phyloP scores from a whole-genome alignment of 2,329 filamentous ascomycete genomes.

The Claviceps citrina region DNA sequence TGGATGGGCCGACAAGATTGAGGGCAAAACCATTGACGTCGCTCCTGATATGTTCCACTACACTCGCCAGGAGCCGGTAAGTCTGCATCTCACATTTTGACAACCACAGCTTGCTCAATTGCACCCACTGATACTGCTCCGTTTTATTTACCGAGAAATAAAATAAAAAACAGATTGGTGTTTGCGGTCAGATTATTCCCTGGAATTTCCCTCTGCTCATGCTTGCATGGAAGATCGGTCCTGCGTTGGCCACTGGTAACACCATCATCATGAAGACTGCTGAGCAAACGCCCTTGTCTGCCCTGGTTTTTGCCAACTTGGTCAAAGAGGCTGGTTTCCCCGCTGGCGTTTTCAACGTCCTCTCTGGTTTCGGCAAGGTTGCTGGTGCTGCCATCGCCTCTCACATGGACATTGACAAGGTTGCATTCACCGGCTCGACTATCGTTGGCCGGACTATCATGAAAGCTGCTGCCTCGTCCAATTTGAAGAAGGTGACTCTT shows the following conservation, averaged over 20 bases:
- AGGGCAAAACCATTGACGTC: slow-evolving; percentile 75
- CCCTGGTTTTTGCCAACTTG: slow-evolving; percentile 46
- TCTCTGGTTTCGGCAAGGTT: slow-evolving; percentile 62
- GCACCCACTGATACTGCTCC: background rate
- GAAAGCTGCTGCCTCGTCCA: slow-evolving; percentile 63
- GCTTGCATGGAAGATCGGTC: slow-evolving; percentile 69
- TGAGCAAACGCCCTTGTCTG: slow-evolving; percentile 61
- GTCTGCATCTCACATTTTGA: slow-evolving; percentile 12
- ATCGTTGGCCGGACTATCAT: slow-evolving; percentile 59
- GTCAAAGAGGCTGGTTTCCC: slow-evolving; percentile 68
- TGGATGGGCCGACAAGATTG: slow-evolving; percentile 84
- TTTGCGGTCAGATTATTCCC: slow-evolving; percentile 77
- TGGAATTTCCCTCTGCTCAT: slow-evolving; percentile 81
- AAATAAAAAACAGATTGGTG: slow-evolving; percentile 37
- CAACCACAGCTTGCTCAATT: background rate
- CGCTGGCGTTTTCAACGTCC: slow-evolving; percentile 60
- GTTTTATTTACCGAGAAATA: slow-evolving; percentile 5
- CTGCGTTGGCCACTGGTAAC: slow-evolving; percentile 59
- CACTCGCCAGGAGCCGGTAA: slow-evolving; percentile 56
- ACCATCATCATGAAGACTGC: slow-evolving; percentile 58
- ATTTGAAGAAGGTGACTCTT: slow-evolving; percentile 70
- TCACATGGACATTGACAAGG: slow-evolving; percentile 72
- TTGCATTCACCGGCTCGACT: slow-evolving; percentile 70
- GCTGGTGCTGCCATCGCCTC: slow-evolving; percentile 62
- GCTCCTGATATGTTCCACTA: slow-evolving; percentile 69